Evolutionary conservation across 106 monocot genomes (phyloP).

Genomic region (Hemerocallis citrina): DNA sequence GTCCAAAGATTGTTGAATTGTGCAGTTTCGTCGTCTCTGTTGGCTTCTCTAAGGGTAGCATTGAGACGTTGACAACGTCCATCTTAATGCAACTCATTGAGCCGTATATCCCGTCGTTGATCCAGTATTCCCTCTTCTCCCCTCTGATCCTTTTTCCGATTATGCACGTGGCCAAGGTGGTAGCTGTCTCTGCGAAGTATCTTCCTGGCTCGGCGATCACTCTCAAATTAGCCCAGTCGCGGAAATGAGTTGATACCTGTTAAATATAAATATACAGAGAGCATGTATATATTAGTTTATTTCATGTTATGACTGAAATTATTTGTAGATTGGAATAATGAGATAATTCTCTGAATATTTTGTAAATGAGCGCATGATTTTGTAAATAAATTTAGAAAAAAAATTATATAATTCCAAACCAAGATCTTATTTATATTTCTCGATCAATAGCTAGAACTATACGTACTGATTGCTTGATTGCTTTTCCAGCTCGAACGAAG

Average conservation of each 20-base stretch:
- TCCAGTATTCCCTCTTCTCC: constrained; percentile 24
- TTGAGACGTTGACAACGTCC: neutral
- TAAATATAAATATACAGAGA: too few species aligned
- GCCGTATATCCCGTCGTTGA: constrained; percentile 22
- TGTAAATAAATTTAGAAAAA: too few species aligned
- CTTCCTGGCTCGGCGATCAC: constrained; percentile 17
- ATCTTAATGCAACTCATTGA: constrained; percentile 15
- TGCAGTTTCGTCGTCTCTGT: neutral
- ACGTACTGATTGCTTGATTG: neutral
- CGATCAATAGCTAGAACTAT: too few species aligned
- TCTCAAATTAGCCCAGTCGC: neutral
- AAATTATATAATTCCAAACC: too few species aligned
- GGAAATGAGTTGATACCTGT: neutral
- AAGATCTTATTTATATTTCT: too few species aligned
- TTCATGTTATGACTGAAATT: too few species aligned
- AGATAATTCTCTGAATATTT: too few species aligned
- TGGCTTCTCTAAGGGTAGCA: neutral
- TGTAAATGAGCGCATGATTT: too few species aligned
- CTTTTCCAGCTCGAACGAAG: neutral
- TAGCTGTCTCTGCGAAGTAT: constrained; percentile 16
- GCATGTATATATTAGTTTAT: too few species aligned
- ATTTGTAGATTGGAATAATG: too few species aligned
- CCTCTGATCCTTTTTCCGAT: constrained; percentile 18
- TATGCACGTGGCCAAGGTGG: constrained; percentile 17
- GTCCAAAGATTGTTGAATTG: constrained; percentile 17